Evolutionary conservation across 345 rosid genomes (phyloP), one percentile per base, ranked within the genome.

Genomic region (Aurinia saxatilis): DNA sequence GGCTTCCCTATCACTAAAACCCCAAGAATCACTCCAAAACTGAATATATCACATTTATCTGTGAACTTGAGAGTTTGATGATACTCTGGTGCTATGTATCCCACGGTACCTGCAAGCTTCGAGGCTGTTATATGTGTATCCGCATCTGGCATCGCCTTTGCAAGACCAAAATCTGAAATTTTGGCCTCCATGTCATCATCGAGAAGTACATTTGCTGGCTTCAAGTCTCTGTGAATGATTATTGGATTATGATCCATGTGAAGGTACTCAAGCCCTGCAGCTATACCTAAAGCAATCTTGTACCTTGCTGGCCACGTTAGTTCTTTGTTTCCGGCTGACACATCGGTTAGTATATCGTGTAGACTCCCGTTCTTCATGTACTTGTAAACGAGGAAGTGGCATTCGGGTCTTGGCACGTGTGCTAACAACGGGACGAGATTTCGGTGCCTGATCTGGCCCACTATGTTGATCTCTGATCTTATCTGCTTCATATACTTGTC

Each of bases 331-430:
- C 96, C 96, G 19, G 38, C 56, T 0, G 80, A 11, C 9, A 83
- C 95, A 0, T 74, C 73, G 1, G 30, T 42, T 21, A 91, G 50
- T 16, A 70, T 16, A 52, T 89, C 95, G 54, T 86, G 95, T 53
- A 92, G 66, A 53, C 95, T 88, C 27, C 98, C 98, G n/a, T 92
- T 86, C 76, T 86, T 86, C 96, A 92, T 89, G 82, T 39, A 86
- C 61, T 88, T 93, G 29, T 92, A 86, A 2, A 92, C 84, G 10
- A 92, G 84, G 55, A 38, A 85, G 60, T 92, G 98, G 41, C 96
- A 86, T 13, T 89, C 87, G 0, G 89, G 81, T 17, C 87, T 77
- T 5, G 93, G 35, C 8, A 86, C 76, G 33, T 92, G 96, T 42
- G 98, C 98, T 59, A 89, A 51, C 53, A 92, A 71, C 2, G 95